Evolutionary conservation across 2,329 filamentous ascomycete genomes (phyloP), one percentile per base, ranked within the genome.

Genomic region (Parasarocladium wereldwijsianum): DNA sequence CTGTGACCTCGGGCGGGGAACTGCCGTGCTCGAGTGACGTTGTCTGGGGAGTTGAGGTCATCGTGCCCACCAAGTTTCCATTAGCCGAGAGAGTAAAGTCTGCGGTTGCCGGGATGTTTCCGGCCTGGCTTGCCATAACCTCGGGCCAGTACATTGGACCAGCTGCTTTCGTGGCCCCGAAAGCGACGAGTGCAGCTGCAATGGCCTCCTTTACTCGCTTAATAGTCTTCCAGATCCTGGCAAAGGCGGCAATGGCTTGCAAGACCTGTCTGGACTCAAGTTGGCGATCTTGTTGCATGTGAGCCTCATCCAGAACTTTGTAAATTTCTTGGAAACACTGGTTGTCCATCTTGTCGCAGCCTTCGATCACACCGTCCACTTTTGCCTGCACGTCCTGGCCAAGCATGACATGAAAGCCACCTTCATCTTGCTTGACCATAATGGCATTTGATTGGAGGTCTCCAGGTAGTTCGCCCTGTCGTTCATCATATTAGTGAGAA

Each of bases 101-200:
- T 7, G 24, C 13, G 14, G 10, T 16, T 26, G 16, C 24, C 6
- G 24, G 24, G 5, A 26, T 8, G 5, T 26, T 26, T 14, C 14
- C 24, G 12, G 14, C 24, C 16, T 26, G 16, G 14, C 10, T 14
- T 9, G 24, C 24, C 24, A 16, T 8, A 17, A 6, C 6, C 10
- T 26, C 24, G 8, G 24, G 12, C 24, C 24, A 26, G 17, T 15
- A n/a, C 24, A n/a, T 16, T 26, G 24, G 16, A 26, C 24, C n/a
- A n/a, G n/a, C n/a, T n/a, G n/a, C n/a, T n/a, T n/a, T n/a, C n/a
- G n/a, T n/a, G n/a, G n/a, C n/a, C n/a, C n/a, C n/a, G n/a, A n/a
- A n/a, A n/a, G n/a, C n/a, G n/a, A n/a, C n/a, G n/a, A n/a, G n/a
- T n/a, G n/a, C n/a, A n/a, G n/a, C n/a, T n/a, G n/a, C n/a, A n/a